Evolutionary conservation across 2,329 filamentous ascomycete genomes (phyloP), one percentile per base, ranked within the genome.

Genomic region (Fusarium gaditjirri): DNA sequence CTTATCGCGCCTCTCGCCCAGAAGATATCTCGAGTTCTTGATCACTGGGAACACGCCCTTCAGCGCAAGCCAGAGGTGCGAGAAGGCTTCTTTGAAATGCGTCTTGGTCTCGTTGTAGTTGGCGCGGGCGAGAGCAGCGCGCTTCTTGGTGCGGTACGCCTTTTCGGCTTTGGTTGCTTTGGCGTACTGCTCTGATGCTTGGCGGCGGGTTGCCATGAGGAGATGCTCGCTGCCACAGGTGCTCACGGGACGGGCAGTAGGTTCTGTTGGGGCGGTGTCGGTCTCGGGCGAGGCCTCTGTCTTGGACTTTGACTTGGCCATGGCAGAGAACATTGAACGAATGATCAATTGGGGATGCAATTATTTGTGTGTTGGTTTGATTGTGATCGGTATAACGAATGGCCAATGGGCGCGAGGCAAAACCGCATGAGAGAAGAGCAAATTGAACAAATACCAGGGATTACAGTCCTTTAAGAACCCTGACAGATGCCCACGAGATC

Each of bases 131-230:
- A 65, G 5, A 5, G 50, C 61, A 0, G 63, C 63, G 5, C 42
- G 63, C 27, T 65, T 65, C 13, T 65, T 65, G 23, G 50, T 65
- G 38, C 63, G 63, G 16, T 65, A 65, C 2, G 49, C 63, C 5
- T 65, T 65, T n/a, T 65, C 63, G 5, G 61, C 63, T n/a, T 31
- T 65, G 23, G 63, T n/a, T 5, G 63, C 63, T 42, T 65, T 46
- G 13, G 42, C 43, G n/a, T 43, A 65, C 35, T 65, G 60, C 5
- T 65, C 60, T 10, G 63, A 65, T 8, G 63, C 63, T 19, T 65
- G 59, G 17, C 42, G 38, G 1, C 60, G 63, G 5, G 44, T 65
- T 17, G 49, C 58, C 8, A 47, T 38, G 4, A 65, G 43, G 3
- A 58, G 31, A 4, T 56, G 42, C 23, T 65, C 61, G 8, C 60